Evolutionary conservation across 2,329 filamentous ascomycete genomes (phyloP).

Genomic region (Camptophora hylomeconis): DNA sequence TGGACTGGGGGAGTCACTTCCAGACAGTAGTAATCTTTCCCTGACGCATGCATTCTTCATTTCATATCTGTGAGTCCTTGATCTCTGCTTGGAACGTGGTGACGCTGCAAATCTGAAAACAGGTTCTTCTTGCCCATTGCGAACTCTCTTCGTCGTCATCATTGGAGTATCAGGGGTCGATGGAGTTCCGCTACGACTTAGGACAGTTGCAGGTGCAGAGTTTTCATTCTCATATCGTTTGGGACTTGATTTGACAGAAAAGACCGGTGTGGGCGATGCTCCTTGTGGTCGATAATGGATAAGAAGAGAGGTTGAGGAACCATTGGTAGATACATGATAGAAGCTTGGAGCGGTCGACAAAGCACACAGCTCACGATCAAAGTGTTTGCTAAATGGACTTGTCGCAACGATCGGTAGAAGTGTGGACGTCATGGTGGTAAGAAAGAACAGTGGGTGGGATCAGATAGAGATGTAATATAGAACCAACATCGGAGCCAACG

Average conservation of each 20-base stretch:
- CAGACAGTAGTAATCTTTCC: too few species aligned
- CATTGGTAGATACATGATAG: slow-evolving; percentile 4
- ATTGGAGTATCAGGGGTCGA: slow-evolving; percentile 1
- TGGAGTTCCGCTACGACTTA: not conserved
- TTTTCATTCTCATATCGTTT: slow-evolving; percentile 7
- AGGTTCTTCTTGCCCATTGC: slow-evolving; percentile 1
- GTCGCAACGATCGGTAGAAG: slow-evolving; percentile 10
- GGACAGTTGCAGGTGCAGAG: not conserved
- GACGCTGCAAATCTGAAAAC: not conserved
- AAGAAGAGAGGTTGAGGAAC: not conserved
- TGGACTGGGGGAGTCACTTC: too few species aligned
- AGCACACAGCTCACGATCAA: too few species aligned
- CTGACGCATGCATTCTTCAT: not conserved
- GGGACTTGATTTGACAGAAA: slow-evolving; percentile 8
- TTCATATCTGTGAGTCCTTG: slow-evolving; percentile 5
- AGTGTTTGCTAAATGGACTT: slow-evolving; percentile 11
- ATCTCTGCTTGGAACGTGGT: slow-evolving; percentile 3
- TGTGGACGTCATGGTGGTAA: slow-evolving; percentile 12
- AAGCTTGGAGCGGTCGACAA: slow-evolving; percentile 5
- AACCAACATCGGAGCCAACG: slow-evolving; percentile 14
- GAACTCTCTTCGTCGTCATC: not conserved
- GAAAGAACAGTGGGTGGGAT: slow-evolving; percentile 6
- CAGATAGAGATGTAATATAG: slow-evolving; percentile 9
- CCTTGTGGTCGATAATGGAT: not conserved
- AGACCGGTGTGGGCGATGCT: slow-evolving; percentile 7